phyloP scores from a whole-genome alignment of 164 flowering plant genomes.

The Berberis thunbergii region DNA sequence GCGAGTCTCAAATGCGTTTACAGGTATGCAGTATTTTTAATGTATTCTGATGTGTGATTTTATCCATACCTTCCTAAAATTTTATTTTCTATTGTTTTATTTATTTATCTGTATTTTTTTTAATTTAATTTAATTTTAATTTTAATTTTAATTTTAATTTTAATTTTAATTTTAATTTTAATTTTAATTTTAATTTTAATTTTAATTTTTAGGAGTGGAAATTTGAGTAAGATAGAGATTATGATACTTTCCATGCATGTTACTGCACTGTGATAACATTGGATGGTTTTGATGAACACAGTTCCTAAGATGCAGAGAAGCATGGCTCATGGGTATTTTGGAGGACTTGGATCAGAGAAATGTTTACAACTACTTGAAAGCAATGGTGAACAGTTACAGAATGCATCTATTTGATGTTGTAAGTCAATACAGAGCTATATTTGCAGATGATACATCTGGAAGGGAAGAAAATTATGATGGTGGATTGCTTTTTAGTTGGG shows the following conservation, averaged over 20 bases:
- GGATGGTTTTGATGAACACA: slow-evolving; percentile 21
- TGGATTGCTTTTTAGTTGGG: slow-evolving; percentile 98
- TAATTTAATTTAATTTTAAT: too few species aligned
- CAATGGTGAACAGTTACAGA: slow-evolving; percentile 82
- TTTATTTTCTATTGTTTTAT: neutral
- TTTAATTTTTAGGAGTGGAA: neutral
- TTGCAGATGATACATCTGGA: slow-evolving; percentile 93
- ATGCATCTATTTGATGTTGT: slow-evolving; percentile 97
- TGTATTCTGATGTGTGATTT: neutral
- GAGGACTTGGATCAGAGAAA: slow-evolving; percentile 94
- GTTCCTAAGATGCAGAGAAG: slow-evolving; percentile 94
- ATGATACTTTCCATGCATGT: neutral
- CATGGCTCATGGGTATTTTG: slow-evolving; percentile 92
- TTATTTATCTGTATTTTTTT: neutral
- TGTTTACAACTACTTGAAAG: slow-evolving; percentile 86
- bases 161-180: too few species aligned
- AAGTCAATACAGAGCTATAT: slow-evolving; percentile 93
- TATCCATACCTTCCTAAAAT: too few species aligned
- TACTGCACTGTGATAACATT: neutral
- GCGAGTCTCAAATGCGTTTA: slow-evolving; percentile 89
- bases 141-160: too few species aligned
- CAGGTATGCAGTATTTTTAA: slow-evolving; percentile 38
- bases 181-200: too few species aligned
- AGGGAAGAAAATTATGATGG: slow-evolving; percentile 97
- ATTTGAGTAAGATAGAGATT: neutral